Evolutionary conservation across 1,284 basidiomycete genomes (phyloP).

Genomic region (Somion occarium): DNA sequence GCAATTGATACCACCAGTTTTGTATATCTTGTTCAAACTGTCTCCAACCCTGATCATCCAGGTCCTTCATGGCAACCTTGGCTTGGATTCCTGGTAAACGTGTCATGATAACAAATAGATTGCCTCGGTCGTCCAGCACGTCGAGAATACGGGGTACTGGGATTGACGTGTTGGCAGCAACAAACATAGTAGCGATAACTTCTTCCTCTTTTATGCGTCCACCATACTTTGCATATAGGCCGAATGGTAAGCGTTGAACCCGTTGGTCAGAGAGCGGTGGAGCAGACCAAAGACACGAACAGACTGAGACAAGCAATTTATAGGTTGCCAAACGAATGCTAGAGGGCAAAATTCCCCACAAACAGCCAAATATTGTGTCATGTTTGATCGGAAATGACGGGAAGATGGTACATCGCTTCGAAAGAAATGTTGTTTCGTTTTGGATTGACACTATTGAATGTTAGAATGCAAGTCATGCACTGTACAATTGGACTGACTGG

Average conservation of each 20-base stretch:
- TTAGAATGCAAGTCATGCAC: too few relatives aligned
- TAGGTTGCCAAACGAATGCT: not conserved
- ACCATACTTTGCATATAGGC: not conserved
- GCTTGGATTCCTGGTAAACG: constrained; percentile 3
- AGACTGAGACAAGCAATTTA: not conserved
- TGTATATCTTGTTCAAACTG: constrained; percentile 1
- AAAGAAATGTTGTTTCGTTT: not conserved
- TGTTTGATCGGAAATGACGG: not conserved
- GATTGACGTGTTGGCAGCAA: constrained; percentile 10
- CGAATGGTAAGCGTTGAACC: not conserved
- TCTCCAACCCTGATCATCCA: not conserved
- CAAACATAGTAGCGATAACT: not conserved
- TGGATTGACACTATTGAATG: too few relatives aligned
- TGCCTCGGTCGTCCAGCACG: constrained; percentile 6
- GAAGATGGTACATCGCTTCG: not conserved
- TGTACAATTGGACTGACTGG: too few relatives aligned
- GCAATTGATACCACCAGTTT: constrained; percentile 7
- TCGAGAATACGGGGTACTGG: constrained; percentile 15
- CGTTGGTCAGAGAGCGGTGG: not conserved
- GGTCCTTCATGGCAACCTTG: not conserved
- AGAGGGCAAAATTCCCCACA: not conserved
- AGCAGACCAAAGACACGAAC: not conserved
- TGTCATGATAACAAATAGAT: constrained; percentile 7
- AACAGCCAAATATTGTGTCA: not conserved
- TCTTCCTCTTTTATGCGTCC: not conserved